phyloP scores from a whole-genome alignment of 2,329 filamentous ascomycete species.

The Lojkania enalia region DNA sequence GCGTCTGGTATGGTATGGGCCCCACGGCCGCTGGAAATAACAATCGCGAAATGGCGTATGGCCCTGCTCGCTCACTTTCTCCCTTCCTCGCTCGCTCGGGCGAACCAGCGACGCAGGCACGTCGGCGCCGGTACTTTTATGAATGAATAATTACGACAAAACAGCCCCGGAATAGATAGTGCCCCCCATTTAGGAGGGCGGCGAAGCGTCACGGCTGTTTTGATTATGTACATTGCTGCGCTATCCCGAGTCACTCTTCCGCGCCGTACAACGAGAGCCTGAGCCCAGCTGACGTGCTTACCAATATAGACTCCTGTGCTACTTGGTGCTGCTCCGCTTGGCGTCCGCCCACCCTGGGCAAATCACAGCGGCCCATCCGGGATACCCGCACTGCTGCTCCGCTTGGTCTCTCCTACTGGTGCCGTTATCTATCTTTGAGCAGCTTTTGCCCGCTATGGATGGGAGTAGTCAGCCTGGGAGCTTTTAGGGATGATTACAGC shows the following conservation, averaged over 20 bases:
- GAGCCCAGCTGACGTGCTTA: conserved; percentile 11
- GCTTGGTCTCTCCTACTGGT: no score
- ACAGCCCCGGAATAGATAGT: no score
- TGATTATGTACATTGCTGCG: conserved; percentile 11
- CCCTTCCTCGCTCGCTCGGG: no score
- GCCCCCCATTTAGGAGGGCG: no score
- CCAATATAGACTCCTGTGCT: conserved; percentile 5
- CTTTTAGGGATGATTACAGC: not conserved
- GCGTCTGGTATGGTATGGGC: not conserved
- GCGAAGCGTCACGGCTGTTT: conserved; percentile 8
- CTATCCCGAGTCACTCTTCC: not conserved
- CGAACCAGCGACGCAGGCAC: no score
- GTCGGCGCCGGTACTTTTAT: no score
- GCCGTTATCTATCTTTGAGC: no score
- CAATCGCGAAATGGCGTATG: no score
- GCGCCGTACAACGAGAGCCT: not conserved
- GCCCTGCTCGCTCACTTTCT: no score
- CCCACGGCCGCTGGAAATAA: no score
- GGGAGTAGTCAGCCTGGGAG: not conserved
- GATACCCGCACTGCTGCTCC: conserved; percentile 1
- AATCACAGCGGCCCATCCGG: conserved; percentile 3
- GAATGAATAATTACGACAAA: no score
- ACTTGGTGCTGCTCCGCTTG: conserved; percentile 16
- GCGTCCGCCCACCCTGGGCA: not conserved
- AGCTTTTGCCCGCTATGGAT: no score